phyloP scores from a whole-genome alignment of 768 basidiomycete species.

The Artomyces pyxidatus region DNA sequence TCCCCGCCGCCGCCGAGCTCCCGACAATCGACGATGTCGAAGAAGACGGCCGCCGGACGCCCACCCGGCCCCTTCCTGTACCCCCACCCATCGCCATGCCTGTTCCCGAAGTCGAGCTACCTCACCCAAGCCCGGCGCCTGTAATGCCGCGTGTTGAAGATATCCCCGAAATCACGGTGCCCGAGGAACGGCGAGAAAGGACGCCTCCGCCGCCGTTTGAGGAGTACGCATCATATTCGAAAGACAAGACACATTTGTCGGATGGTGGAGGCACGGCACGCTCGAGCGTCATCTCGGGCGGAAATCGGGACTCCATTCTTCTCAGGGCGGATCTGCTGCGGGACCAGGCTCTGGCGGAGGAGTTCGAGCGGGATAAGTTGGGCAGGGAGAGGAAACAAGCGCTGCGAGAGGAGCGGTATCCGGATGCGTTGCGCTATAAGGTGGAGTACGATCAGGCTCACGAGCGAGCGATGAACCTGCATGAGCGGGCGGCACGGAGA shows the following conservation, averaged over 20 bases:
- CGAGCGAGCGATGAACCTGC: constrained; percentile 21
- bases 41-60: constrained; percentile 4
- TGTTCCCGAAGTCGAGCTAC: constrained; percentile 7
- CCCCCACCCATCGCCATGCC: constrained; percentile 9
- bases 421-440: constrained; percentile 22
- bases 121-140: constrained; percentile 6
- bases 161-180: constrained; percentile 15
- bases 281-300: constrained; percentile 23
- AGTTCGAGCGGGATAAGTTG: constrained; percentile 20
- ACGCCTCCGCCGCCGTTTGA: constrained; percentile 11
- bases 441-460: constrained; percentile 23
- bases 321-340: constrained; percentile 23
- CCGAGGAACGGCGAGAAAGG: constrained; percentile 10
- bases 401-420: constrained; percentile 15
- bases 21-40: constrained; percentile 16
- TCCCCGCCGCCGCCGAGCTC: constrained; percentile 6
- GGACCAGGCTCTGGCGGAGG: constrained; percentile 20
- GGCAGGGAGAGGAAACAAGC: constrained; percentile 19
- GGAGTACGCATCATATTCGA: not conserved
- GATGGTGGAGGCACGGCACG: constrained; percentile 9
- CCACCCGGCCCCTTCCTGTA: constrained; percentile 4
- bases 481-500: constrained; percentile 26
- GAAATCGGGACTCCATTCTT: constrained; percentile 18
- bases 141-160: constrained; percentile 11
- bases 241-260: not conserved